Evolutionary conservation across 352 stramenopile genomes (phyloP), one percentile per base, ranked within the genome.

Genomic region (Phytopythium chamaehyphon): DNA sequence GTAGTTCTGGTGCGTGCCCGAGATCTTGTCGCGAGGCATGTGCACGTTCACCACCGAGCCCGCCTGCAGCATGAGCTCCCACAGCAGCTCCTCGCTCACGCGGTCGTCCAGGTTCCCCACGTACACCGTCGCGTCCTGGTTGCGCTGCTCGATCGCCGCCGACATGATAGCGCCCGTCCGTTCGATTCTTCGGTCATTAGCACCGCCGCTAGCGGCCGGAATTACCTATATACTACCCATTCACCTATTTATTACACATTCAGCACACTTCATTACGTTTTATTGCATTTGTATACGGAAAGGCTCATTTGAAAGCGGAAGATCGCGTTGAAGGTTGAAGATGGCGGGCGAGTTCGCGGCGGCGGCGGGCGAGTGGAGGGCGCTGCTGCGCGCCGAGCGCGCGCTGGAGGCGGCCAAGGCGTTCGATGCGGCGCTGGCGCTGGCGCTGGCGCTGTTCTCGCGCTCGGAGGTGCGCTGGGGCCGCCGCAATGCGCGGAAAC

Each of bases 11-110:
- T 98, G 93, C 43, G 72, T 61, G n/a, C 83, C 86, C 36, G 93
- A 97, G 11, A 99, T 73, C 76, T 99, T 99, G 68, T 99, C 97
- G 53, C 96, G 97, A 22, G 97, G 97, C 95, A 99, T 99, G 74
- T 98, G 96, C 33, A 99, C 95, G 58, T 96, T 98, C 57, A 96
- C 88, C 36, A 99, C 93, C n/a, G 90, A 88, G 14, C 96, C 97
- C 18, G 97, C 94, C 64, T 96, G 83, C 28, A 95, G 71, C 86
- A 96, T 95, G 15, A 96, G 81, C 73, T 99, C 97, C 82, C 97
- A 98, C 18, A 99, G 69, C 10, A 99, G 71, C 66, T 98, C 95
- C 62, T 99, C 97, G 16, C 73, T 91, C 57, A 98, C 95, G 45
- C 82, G 70, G 46, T 97, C 77, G 70, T 99, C 96, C 46, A 99